Base-by-base conservation (phyloP, 2,329 filamentous ascomycete species). In the Grosmannia serpens region DNA sequence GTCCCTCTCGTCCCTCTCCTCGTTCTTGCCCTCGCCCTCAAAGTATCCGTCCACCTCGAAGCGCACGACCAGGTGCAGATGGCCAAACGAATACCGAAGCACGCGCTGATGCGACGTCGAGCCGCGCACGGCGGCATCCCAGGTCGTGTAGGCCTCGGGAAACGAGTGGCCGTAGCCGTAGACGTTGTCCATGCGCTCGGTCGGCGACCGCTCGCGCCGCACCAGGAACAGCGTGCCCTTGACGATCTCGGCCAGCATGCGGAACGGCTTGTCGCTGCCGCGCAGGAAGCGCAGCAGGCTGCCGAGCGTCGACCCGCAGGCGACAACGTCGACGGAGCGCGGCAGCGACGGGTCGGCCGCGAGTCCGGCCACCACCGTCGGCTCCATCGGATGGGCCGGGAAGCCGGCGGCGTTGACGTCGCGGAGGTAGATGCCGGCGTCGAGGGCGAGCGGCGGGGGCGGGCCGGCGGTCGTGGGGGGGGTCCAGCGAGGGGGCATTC, bases 81-180 rank as follows among this genome's bases (percentile, higher is more conserved):
- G 78, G 0, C 73, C 82, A 63, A 89, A 81, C 0, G 70, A 60
- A 61, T 88, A 88, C 3, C 70, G 69, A 1, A 88, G 64, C 9
- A 88, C 65, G 1, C 85, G 75, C 65, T 89, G 84, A 61, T 89
- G 83, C 0, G 81, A 82, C 1, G 69, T 70, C 0, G 84, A 88
- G 0, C 74, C 73, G 52, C 73, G 75, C 0, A 83, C 77, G 1
- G 74, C 75, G 0, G 64, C 13, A 11, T 80, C 77, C 84, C 85
- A 88, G 0, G 75, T 81, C 0, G 86, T 89, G 64, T 87, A 84
- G 1, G 75, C 74, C 53, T 87, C 82, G 0, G 82, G 83, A 62
- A 89, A 89, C 0, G 81, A 77, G 63, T 88, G 84, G 0, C 85
- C 85, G 63, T 76, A 87, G 0, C 86, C 86, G 20, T 64, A 64